phyloP scores from a whole-genome alignment of 805 yeast genomes.

The Candida chilensis region DNA sequence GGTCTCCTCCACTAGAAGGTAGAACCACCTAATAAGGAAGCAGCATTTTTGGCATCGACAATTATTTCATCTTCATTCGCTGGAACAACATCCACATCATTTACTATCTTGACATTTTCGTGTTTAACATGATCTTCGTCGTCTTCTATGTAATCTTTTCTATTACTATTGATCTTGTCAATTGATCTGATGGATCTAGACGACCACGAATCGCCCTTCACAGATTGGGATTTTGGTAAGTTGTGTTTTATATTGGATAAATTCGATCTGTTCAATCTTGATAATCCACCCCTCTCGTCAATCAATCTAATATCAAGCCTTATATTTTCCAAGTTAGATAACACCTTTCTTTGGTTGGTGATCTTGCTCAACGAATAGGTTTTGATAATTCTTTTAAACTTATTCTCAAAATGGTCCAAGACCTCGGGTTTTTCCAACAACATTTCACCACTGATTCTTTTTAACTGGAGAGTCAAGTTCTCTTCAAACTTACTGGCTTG shows the following conservation, averaged over 20 bases:
- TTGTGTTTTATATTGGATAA: constrained; percentile 35
- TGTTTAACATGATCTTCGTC: constrained; percentile 3
- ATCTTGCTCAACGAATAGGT: constrained; percentile 61
- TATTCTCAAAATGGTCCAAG: constrained; percentile 45
- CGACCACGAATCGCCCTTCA: constrained; percentile 32
- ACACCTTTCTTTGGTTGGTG: constrained; percentile 77
- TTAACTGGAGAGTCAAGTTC: constrained; percentile 65
- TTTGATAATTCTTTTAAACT: constrained; percentile 44
- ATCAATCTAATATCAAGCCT: constrained; percentile 67
- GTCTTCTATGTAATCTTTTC: not conserved
- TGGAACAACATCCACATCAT: constrained; percentile 7
- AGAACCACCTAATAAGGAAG: constrained; percentile 67
- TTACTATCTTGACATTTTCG: constrained; percentile 3
- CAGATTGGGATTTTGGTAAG: constrained; percentile 30
- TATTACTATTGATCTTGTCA: not conserved
- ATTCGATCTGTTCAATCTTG: constrained; percentile 71
- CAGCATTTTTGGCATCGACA: constrained; percentile 81
- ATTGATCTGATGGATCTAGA: constrained; percentile 10
- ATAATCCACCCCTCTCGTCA: constrained; percentile 71
- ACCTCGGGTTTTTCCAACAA: constrained; percentile 60
- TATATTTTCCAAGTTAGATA: constrained; percentile 63
- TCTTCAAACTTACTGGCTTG: constrained; percentile 71
- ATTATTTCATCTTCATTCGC: constrained; percentile 18
- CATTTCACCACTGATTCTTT: constrained; percentile 82
- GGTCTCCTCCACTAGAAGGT: constrained; percentile 34